Evolutionary conservation across 257 asterid species (phyloP), one percentile per base, ranked within the genome.

Genomic region (Euphrasia confusa): DNA sequence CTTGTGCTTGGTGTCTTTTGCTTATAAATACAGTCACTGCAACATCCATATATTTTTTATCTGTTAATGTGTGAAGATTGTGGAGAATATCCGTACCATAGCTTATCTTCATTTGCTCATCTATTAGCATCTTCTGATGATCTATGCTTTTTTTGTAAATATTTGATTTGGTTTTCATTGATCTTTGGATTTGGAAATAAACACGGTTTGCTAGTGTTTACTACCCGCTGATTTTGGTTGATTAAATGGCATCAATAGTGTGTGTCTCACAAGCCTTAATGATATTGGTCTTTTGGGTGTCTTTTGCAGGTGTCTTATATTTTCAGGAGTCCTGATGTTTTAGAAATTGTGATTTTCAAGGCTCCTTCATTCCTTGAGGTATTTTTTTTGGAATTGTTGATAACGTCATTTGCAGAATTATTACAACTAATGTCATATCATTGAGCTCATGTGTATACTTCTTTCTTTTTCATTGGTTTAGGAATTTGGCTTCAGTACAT

Each of bases 291-390:
- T 57, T 49, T 39, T 69, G 6, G 50, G 7, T 42, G 35, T 61
- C 52, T 65, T 58, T 73, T 74, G 18, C 87, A 91, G 98, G 89
- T 92, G 55, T 86, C 99, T 11, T 92, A 92, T 68, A 60, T 86
- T 28, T 92, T 92, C 73, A 78, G 83, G 82, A 75, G 79, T 26
- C 98, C 98, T 15, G 83, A 81, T 45, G 77, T 88, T 74, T 82
- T 80, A 3, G 98, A 91, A 60, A 86, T 92, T 57, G 99, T 92
- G 61, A 84, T 92, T 54, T 89, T 92, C 70, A 84, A 75, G 75
- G 96, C 95, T 61, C 97, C 99, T 53, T 72, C 90, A 1, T 66
- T 77, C 73, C 97, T 92, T 72, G 94, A 85, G 85, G 98, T 90
- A 75, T 35, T 13, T 2, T 48, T 65, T 65, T 61, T 24, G 47